These are phyloP conservation scores for Crataegus laevigata DNA, from an alignment of 306 rosid species.

Conservation along the genomic window DNA sequence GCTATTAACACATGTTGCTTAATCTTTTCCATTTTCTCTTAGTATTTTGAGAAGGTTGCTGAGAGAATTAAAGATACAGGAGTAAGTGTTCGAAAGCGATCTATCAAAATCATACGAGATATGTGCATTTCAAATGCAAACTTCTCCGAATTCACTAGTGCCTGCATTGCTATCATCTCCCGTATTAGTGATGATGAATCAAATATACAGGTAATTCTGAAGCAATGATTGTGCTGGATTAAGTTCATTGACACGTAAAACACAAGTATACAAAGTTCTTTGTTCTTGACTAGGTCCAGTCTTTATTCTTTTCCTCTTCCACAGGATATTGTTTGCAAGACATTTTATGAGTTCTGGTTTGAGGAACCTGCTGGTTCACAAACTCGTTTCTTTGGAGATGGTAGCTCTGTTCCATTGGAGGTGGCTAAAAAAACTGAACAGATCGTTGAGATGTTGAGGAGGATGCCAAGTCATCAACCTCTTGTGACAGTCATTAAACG, in stretches of 20 bases:
- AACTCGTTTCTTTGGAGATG: slow-evolving; percentile 66
- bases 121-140: slow-evolving; percentile 81
- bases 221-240: neutral
- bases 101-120: slow-evolving; percentile 94
- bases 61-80: slow-evolving; percentile 96
- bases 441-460: slow-evolving; percentile 82
- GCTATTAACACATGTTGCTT: neutral
- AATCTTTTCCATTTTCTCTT: slow-evolving; percentile 14
- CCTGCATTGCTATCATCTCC: slow-evolving; percentile 84
- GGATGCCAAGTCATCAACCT: slow-evolving; percentile 77
- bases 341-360: slow-evolving; percentile 95
- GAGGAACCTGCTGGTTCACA: slow-evolving; percentile 83
- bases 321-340: slow-evolving; percentile 98
- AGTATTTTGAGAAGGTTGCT: slow-evolving; percentile 96
- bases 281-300: neutral
- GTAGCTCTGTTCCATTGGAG: slow-evolving; percentile 86
- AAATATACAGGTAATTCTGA: slow-evolving; percentile 74
- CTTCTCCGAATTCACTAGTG: slow-evolving; percentile 79
- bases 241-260: neutral
- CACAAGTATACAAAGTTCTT: neutral
- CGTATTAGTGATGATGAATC: slow-evolving; percentile 90
- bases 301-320: slow-evolving; percentile 16
- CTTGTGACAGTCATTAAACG: slow-evolving; percentile 85
- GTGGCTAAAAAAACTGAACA: slow-evolving; percentile 84
- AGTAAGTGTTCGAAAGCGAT: slow-evolving; percentile 92